Evolutionary conservation across 306 rosid genomes (phyloP).

Genomic region (Cucumis sativus): Cucumber_9930_V3 NC_026659.2:1614001-1614500

Average conservation of each 20-base stretch:
- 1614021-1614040: constrained; percentile 5
- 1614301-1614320: background rate
- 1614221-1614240: constrained; percentile 99
- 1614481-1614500: constrained; percentile 82
- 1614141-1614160: constrained; percentile 87
- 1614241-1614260: constrained; percentile 95
- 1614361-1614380: background rate
- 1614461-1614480: constrained; percentile 94
- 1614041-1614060: background rate
- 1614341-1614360: background rate
- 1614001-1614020: constrained; percentile 74
- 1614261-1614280: constrained; percentile 94
- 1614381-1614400: constrained; percentile 30
- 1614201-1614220: constrained; percentile 94
- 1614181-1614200: constrained; percentile 99
- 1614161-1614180: constrained; percentile 99
- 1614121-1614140: constrained; percentile 99
- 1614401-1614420: constrained; percentile 97
- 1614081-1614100: background rate
- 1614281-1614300: constrained; percentile 99
- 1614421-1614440: constrained; percentile 98
- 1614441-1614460: constrained; percentile 98
- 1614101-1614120: constrained; percentile 43
- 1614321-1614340: background rate
- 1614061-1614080: background rate